Base-by-base conservation (phyloP, 345 rosid genomes). In the Carallia brachiata region DNA sequence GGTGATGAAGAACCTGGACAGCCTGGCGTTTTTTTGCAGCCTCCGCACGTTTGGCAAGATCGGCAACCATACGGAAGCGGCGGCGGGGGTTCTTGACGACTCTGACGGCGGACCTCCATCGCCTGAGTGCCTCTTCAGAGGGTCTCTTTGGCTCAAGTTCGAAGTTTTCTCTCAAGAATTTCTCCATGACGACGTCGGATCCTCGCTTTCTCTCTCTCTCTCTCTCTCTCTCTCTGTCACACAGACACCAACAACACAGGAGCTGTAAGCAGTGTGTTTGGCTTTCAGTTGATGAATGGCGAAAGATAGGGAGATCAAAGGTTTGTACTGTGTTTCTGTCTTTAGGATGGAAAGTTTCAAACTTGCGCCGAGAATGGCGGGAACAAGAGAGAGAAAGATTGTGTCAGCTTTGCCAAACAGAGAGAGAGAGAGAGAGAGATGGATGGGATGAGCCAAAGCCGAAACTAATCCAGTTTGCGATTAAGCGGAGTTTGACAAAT, bases 41-140 rank as follows among this genome's bases (percentile, higher is more conserved):
- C 52, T 77, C 80, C 1, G 80, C 77, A 3, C 77, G 69, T 53
- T 72, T 72, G 52, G 73, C 73, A 31, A 77, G 77, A 72, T 77
- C 80, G 6, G 80, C 76, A 15, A 77, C 77, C 80, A 77, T 72
- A 5, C 80, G 77, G 28, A 77, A 77, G 63, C 80, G 19, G 2
- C 80, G 70, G 34, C 80, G 77, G 37, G 80, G 80, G 53, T 77
- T 77, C 70, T 73, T 77, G 70, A 77, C 77, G 30, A 77, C 64
- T 3, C 76, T 57, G 18, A 77, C 80, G 13, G 71, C 76, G 28
- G 63, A 68, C 60, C 80, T 72, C 80, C 80, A 77, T 72, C 73
- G 44, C 62, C 66, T 37, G 18, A 67, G 52, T 34, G 75, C 63
- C 59, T 72, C 77, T 32, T 77, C 80, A 28, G 80, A 72, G 1